Evolutionary conservation across 2,329 filamentous ascomycete species (phyloP).

Genomic region (Helotiales sp.): DNA sequence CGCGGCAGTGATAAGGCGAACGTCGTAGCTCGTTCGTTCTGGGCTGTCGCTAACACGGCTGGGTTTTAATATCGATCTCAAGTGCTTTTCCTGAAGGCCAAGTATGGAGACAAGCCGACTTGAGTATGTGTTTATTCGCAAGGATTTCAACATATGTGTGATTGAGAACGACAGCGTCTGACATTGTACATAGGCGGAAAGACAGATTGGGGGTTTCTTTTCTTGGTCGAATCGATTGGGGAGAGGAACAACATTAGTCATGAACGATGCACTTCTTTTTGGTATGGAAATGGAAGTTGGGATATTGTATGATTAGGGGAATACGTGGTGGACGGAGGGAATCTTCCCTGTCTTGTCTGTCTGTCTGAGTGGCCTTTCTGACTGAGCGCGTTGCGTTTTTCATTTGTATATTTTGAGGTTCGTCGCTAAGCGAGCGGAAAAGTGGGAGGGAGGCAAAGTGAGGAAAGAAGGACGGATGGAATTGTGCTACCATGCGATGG

Average conservation of each 20-base stretch:
- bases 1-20: background rate
- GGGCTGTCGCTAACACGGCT: background rate
- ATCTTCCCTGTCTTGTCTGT: background rate
- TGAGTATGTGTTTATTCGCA: background rate
- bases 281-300: background rate
- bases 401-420: background rate
- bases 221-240: no score
- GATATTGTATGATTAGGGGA: background rate
- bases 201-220: background rate
- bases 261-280: background rate
- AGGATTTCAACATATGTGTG: background rate
- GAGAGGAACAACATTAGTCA: background rate
- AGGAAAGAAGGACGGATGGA: no score
- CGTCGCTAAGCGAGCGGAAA: no score
- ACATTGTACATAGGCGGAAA: conserved; percentile 1
- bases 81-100: background rate
- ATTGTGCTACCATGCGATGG: no score
- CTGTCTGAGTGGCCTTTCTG: background rate
- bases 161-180: background rate
- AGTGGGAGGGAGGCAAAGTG: no score
- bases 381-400: background rate
- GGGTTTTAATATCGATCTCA: background rate
- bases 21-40: conserved; percentile 7
- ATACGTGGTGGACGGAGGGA: background rate
- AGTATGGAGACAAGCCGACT: background rate